Conservation (phyloP, 345 rosid species). For the Conringia planisiliqua region DNA sequence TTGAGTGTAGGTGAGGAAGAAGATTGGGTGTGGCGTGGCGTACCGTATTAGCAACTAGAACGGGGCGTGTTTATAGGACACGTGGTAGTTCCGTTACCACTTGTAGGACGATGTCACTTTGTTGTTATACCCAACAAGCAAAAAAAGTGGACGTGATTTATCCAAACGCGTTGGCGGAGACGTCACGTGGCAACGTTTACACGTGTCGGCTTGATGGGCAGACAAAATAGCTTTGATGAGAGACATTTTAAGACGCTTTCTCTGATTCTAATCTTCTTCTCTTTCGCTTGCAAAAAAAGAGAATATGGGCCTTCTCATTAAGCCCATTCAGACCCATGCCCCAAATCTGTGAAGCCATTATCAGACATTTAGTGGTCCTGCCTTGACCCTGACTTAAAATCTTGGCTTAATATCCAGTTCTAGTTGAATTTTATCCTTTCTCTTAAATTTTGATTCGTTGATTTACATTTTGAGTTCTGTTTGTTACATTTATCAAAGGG, state of each 20-base stretch:
- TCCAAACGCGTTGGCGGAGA: conserved; percentile 34
- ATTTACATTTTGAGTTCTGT: background rate
- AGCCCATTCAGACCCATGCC: conserved; percentile 12
- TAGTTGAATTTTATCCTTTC: background rate
- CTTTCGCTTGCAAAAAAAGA: background rate
- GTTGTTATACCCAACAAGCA: conserved; percentile 32
- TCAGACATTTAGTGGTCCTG: background rate
- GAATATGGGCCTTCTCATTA: background rate
- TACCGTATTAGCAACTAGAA: conserved; percentile 31
- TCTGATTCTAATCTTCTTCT: conserved; percentile 1
- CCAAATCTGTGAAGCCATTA: background rate
- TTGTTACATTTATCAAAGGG: background rate
- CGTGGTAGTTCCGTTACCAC: conserved; percentile 30
- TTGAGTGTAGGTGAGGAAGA: conserved; percentile 34
- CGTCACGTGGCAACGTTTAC: conserved; percentile 36
- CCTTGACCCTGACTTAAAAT: background rate
- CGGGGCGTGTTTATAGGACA: conserved; percentile 20
- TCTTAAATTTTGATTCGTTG: no score
- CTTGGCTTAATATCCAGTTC: background rate
- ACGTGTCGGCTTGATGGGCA: conserved; percentile 6
- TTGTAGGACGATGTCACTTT: conserved; percentile 27
- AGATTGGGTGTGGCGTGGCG: conserved; percentile 32
- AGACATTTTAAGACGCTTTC: conserved; percentile 20
- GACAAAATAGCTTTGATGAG: conserved; percentile 10
- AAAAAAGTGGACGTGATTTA: conserved; percentile 26